Base-by-base conservation (phyloP, 352 stramenopile genomes). In the Pythium periplocum region DNA sequence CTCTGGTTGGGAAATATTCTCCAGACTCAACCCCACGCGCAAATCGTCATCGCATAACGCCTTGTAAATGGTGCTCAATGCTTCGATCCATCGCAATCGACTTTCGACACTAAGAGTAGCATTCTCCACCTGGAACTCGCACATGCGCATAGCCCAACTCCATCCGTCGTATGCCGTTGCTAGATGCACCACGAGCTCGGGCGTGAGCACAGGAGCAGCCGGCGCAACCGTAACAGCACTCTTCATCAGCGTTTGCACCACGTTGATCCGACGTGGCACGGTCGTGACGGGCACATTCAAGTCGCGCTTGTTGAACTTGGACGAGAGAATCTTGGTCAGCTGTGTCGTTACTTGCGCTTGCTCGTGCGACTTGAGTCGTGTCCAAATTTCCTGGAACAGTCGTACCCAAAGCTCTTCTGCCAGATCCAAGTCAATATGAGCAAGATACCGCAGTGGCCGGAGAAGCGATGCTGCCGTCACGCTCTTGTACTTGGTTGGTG, bases 291-390 rank as follows among this genome's bases (percentile, higher is more conserved):
- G 86, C 26, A 93, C 68, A 39, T 88, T 83, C 0, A 96, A 61
- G 47, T 96, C 83, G 17, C 85, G 82, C 42, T 91, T 89, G 59
- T 94, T 90, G 68, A 93, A 95, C 57, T 91, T 91, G 34, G 81
- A 91, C 44, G 86, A 85, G 7, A 96, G 53, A 45, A 90, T 77
- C 56, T 87, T 92, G 47, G 86, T 61, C 33, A 96, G 51, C 55
- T 81, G 80, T 6, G 74, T 52, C 6, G 78, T 73, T 41, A 87
- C 59, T 10, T 87, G 73, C 1, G 59, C 57, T 61, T 92, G 79
- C 8, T 89, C 76, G 4, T 57, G 53, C n/a, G 64, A 42, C 41
- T 66, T 56, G 5, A 92, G 45, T 26, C 83, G 55, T 7, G 47
- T 34, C 82, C 82, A 92, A 7, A 69, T 61, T n/a, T 71, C 72